Base-by-base conservation (phyloP, 257 asterid species). In the Solanum habrochaites region DNA sequence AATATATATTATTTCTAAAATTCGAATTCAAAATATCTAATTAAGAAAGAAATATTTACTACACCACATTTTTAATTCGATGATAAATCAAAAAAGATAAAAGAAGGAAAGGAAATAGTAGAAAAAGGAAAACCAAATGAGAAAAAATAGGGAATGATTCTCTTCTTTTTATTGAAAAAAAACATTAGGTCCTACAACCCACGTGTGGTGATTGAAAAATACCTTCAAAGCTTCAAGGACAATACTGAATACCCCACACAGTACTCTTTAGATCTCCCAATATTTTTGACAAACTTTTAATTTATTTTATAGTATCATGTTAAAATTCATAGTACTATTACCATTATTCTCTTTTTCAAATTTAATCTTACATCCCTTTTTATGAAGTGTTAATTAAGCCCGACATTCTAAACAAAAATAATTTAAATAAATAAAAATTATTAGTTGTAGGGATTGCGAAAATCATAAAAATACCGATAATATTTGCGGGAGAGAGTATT, bases 171-270 rank as follows among this genome's bases (percentile, higher is more conserved):
- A 27, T 32, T n/a, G 85, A 20, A 18, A 42, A 32, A 32, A 89
- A 86, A 89, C 89, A 89, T 75, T 20, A 47, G 86, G 86, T 31
- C 89, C 90, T 82, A 66, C 86, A 13, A 71, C 83, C 87, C 89
- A 83, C 86, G 60, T 86, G 83, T 86, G 87, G 7, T 86, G 86
- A 86, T 88, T 72, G 62, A 84, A 89, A 70, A 83, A 66, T 77
- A 60, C 78, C 88, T 60, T 75, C 87, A 43, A 43, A 42, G 35
- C 88, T 85, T 88, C 83, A 78, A 78, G 84, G 77, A 47, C 84
- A 52, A 49, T 85, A 11, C 14, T 23, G 70, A 62, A 62, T 62
- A 49, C 90, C 90, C 90, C 88, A 77, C 90, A 25, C 62, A 25
- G 0, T 20, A 20, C 72, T 20, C 72, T 66, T 66, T 14, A 64